phyloP scores from a whole-genome alignment of 2,329 filamentous ascomycete genomes.

The Aspergillus tubingensis region DNA sequence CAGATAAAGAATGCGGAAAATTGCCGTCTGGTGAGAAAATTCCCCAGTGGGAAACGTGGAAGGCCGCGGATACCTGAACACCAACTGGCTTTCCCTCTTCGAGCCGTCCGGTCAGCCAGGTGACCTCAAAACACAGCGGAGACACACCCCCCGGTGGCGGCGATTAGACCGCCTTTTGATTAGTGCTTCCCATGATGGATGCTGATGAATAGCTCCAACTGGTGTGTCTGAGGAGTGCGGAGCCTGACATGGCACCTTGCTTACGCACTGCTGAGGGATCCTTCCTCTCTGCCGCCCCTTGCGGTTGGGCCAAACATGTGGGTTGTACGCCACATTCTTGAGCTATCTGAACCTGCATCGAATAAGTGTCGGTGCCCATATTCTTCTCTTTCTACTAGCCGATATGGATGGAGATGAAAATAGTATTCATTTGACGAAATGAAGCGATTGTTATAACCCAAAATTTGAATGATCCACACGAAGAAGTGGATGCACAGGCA shows the following conservation, averaged over 20 bases:
- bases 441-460: neutral
- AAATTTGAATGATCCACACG: neutral
- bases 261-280: constrained; percentile 1
- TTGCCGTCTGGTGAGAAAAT: neutral
- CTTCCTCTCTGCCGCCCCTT: neutral
- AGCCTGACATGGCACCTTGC: neutral
- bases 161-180: neutral
- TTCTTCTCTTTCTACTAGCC: neutral
- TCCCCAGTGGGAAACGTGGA: too few relatives aligned
- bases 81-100: neutral
- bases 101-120: neutral
- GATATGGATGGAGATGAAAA: neutral
- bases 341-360: neutral
- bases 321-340: neutral
- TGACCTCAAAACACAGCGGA: neutral
- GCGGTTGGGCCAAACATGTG: neutral
- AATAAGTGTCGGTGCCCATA: too few relatives aligned
- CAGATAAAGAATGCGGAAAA: neutral
- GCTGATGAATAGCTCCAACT: neutral
- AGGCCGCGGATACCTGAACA: too few relatives aligned
- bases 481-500: neutral
- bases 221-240: neutral
- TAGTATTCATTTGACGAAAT: neutral
- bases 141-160: neutral
- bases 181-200: neutral